Evolutionary conservation across 2,329 filamentous ascomycete species (phyloP).

Genomic region (Penicillium sp.): DNA sequence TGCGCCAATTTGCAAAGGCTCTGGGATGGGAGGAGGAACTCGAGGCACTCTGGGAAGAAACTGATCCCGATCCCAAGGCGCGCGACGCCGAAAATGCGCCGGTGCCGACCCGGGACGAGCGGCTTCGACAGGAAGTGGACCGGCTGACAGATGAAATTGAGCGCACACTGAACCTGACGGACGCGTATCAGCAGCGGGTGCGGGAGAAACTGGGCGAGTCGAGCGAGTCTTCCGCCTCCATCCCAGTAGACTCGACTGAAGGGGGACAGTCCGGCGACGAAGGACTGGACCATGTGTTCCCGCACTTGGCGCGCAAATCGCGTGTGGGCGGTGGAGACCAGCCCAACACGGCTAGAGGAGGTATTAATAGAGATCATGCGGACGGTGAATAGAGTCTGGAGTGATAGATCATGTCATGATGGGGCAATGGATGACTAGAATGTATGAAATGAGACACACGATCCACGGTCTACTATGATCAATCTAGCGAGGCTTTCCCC

Average conservation of each 20-base stretch:
- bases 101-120: slow-evolving; percentile 57
- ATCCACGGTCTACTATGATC: background rate
- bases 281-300: slow-evolving; percentile 43
- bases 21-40: slow-evolving; percentile 87
- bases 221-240: slow-evolving; percentile 5
- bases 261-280: slow-evolving; percentile 7
- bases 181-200: slow-evolving; percentile 49
- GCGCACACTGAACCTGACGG: slow-evolving; percentile 55
- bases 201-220: slow-evolving; percentile 33
- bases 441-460: slow-evolving; percentile 3
- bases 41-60: slow-evolving; percentile 71
- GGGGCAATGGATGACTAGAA: background rate
- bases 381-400: background rate
- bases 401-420: background rate
- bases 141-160: slow-evolving; percentile 63
- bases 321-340: slow-evolving; percentile 8
- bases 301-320: slow-evolving; percentile 35
- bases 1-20: slow-evolving; percentile 75
- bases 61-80: slow-evolving; percentile 65
- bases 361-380: background rate
- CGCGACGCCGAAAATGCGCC: slow-evolving; percentile 45
- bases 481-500: background rate
- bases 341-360: background rate
- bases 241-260: slow-evolving; percentile 1
- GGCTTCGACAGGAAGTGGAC: slow-evolving; percentile 60